Base-by-base conservation (phyloP, 805 yeast species). In the Saturnispora gosingensis region DNA sequence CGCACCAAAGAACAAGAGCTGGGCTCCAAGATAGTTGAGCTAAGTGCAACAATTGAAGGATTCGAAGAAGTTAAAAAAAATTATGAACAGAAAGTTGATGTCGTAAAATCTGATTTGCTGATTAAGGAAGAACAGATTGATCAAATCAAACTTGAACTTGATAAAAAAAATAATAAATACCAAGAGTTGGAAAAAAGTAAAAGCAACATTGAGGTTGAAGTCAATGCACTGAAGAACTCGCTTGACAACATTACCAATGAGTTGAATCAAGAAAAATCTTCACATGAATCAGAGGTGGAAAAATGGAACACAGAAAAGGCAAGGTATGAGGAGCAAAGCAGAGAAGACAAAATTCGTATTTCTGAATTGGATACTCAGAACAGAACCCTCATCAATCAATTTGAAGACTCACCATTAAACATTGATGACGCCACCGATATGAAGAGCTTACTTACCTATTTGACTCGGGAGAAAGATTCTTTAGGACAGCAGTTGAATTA, bases 401-500 rank as follows among this genome's bases (percentile, higher is more conserved):
- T 88, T 27, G 91, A 67, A 45, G 63, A 58, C 22, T 53, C 62
- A 0, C 58, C 62, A 18, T 43, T 50, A 4, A 46, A 56, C 5
- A 51, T 53, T 28, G 49, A 49, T 34, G 59, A 56, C 4, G 53
- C 53, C n/a, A 65, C 60, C 40, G 75, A 72, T 48, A 60, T 75
- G 56, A 72, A 74, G 40, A 82, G 82, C 55, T 74, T 88, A 27
- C 68, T 88, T 35, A 62, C 73, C 1, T 82, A 76, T 59, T 69
- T 88, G 52, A 82, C 90, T 45, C 80, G 83, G 54, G 95, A 87
- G 57, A 85, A 83, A 59, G 95, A 88, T 55, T 71, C 82, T 4
- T 72, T 82, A 1, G 83, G 80, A 46, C 75, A 81, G 8, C 85
- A 82, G 58, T 68, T 80, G 30, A 78, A 77, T 45, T 68, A 71